phyloP scores from a whole-genome alignment of 2,329 filamentous ascomycete genomes.

The Aspergillus pseudonomiae region DNA sequence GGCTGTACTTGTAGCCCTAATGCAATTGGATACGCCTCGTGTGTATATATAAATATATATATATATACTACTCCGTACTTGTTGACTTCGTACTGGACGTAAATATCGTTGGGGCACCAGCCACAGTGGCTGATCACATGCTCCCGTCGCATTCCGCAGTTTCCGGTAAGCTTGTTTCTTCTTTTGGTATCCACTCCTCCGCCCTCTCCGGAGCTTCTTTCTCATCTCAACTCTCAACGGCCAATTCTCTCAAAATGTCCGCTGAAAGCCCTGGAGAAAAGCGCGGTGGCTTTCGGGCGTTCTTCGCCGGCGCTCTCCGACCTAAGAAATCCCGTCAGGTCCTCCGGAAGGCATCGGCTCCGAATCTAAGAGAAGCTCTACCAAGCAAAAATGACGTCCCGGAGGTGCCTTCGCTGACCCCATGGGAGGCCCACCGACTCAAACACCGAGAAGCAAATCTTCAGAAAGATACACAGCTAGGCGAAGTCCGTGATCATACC shows the following conservation, averaged over 20 bases:
- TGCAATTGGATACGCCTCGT: constrained; percentile 2
- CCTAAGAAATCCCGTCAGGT: constrained; percentile 42
- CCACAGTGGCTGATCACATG: constrained; percentile 11
- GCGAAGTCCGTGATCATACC: constrained; percentile 41
- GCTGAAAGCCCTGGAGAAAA: constrained; percentile 36
- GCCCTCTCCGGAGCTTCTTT: not conserved
- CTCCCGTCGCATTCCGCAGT: not conserved
- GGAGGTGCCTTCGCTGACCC: constrained; percentile 35
- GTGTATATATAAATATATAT: not conserved
- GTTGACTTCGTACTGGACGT: not conserved
- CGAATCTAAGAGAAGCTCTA: constrained; percentile 30
- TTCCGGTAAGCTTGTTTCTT: not conserved
- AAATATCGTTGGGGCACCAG: not conserved
- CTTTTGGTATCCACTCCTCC: not conserved
- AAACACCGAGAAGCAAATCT: constrained; percentile 35
- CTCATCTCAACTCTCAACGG: not conserved
- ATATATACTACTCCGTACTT: not conserved
- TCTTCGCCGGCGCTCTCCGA: constrained; percentile 34
- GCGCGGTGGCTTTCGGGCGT: constrained; percentile 31
- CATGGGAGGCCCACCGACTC: constrained; percentile 37
- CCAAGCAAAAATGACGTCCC: constrained; percentile 29
- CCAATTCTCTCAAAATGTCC: constrained; percentile 27
- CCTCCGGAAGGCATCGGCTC: constrained; percentile 37
- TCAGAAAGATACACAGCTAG: constrained; percentile 38
- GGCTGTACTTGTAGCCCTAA: constrained; percentile 14